Conservation (phyloP, 371 early-diverging fungal species). For the Actinomortierella wolfii region DNA sequence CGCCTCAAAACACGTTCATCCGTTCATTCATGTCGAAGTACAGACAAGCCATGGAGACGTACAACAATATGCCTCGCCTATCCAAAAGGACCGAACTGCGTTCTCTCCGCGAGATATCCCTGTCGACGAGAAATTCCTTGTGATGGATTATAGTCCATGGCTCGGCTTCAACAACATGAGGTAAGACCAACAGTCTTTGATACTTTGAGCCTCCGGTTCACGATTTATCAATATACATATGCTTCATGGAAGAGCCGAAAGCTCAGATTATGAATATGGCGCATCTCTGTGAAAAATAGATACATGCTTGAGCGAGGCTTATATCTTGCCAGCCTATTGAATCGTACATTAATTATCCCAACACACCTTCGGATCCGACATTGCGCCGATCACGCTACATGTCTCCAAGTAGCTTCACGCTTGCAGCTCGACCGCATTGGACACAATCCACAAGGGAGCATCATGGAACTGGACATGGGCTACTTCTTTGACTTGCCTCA, state of each 20-base stretch:
- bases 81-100: not conserved
- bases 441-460: constrained; percentile 20
- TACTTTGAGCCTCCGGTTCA: too few species aligned
- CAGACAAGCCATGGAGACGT: too few species aligned
- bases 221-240: too few species aligned
- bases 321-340: constrained; percentile 18
- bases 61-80: too few species aligned
- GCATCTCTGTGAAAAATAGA: too few species aligned
- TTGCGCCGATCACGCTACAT: constrained; percentile 13
- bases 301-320: constrained; percentile 30
- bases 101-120: not conserved
- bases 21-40: too few species aligned
- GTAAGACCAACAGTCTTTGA: constrained; percentile 1
- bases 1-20: too few species aligned
- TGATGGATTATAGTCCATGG: constrained; percentile 42
- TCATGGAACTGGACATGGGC: constrained; percentile 19
- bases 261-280: too few species aligned
- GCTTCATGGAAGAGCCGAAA: too few species aligned
- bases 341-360: constrained; percentile 21
- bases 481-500: constrained; percentile 22
- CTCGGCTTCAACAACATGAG: constrained; percentile 35
- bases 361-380: constrained; percentile 25
- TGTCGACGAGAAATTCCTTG: constrained; percentile 10
- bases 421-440: constrained; percentile 10
- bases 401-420: constrained; percentile 7